Evolutionary conservation across 805 yeast species (phyloP), one percentile per base, ranked within the genome.

Genomic region (Yamadazyma olivae): DNA sequence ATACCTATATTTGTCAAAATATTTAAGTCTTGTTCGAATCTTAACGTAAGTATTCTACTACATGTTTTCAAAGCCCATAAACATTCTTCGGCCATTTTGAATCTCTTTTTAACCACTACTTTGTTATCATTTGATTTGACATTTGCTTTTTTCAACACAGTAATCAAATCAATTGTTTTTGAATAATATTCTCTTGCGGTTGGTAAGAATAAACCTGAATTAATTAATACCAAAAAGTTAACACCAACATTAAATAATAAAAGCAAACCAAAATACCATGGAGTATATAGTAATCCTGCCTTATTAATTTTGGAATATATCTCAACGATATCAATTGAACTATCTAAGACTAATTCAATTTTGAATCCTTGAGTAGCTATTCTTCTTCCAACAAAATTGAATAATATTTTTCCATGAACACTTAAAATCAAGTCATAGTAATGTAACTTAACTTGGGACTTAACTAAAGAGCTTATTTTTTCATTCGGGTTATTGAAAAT

Each of bases 31-130:
- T 69, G 69, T 30, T 63, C 53, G 35, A 75, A 55, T 31, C 76
- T 56, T 33, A 74, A 53, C n/a, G 69, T 54, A 30, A 73, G 55
- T 46, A 77, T 66, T 40, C 71, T 75, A 47, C 75, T 77, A 40
- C 76, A 57, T 64, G 71, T 73, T 42, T 75, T 76, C 27, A 79
- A 47, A 2, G 74, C 77, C 85, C 84, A 79, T n/a, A 75, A 47
- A 47, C 81, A 75, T 50, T 79, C 84, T 29, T 67, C 63, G 9
- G 71, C 74, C 85, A 79, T 79, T 35, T 59, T 63, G 46, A 64
- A 68, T 27, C 73, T 46, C 35, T 55, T 59, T 26, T 52, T 48
- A 29, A 56, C 46, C 8, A 66, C 38, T 5, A 56, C 43, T 32
- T 54, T 57, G 8, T 67, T 64, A 46, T 58, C 39, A 6, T 46